These are phyloP conservation scores for Acanthamoeba quina DNA, from an alignment of 208 protist species.

Conservation along the genomic window DNA sequence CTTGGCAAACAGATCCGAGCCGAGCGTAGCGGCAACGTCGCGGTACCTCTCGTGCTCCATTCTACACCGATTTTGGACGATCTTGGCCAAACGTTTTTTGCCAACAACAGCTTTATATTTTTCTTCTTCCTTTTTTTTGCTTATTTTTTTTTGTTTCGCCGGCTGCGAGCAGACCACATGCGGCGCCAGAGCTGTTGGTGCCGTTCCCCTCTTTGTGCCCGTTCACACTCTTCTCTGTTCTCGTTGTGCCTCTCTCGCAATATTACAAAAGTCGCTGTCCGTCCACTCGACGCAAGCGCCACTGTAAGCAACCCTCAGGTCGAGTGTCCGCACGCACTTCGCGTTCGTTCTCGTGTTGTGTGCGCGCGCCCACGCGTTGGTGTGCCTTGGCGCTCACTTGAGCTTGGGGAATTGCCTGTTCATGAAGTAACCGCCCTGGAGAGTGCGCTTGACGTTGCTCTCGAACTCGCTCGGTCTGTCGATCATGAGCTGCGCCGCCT, in stretches of 20 bases:
- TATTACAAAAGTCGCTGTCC: background rate
- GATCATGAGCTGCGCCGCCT: slow-evolving; percentile 87
- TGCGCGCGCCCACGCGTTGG: background rate
- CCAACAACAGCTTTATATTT: background rate
- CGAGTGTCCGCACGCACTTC: background rate
- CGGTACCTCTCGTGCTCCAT: slow-evolving; percentile 25
- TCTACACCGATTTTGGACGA: too few species aligned
- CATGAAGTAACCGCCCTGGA: slow-evolving; percentile 83
- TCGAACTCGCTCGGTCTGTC: slow-evolving; percentile 85
- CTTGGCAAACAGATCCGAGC: background rate
- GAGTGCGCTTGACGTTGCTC: slow-evolving; percentile 82
- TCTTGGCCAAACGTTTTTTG: background rate
- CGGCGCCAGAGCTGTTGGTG: too few species aligned
- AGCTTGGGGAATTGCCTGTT: slow-evolving; percentile 85
- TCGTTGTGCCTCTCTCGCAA: background rate
- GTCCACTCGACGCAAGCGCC: too few species aligned
- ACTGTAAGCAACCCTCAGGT: too few species aligned
- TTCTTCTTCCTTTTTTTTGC: background rate
- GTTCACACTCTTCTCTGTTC: too few species aligned
- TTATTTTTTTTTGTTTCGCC: background rate
- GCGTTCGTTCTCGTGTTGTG: background rate
- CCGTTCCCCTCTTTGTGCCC: too few species aligned
- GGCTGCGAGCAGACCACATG: too few species aligned
- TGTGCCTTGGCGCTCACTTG: slow-evolving; percentile 50
- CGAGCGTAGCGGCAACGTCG: background rate